Percentiles rank a stretch among this genome's conserved stretches.
Evolutionary conservation across 2,329 filamentous ascomycete genomes (phyloP).

Genomic region (Aureobasidium zeae): DNA sequence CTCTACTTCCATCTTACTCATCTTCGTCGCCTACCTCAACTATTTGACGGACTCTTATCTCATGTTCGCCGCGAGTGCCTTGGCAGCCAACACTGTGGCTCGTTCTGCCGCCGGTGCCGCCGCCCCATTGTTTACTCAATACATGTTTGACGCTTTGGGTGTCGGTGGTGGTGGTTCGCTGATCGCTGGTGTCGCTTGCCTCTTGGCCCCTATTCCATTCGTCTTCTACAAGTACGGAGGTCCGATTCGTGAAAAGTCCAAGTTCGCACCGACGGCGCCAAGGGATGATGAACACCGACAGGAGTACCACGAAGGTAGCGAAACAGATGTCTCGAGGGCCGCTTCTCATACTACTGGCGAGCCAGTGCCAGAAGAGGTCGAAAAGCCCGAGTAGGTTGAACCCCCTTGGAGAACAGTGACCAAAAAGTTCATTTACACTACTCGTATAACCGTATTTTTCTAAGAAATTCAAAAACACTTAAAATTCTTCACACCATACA

Average conservation of each 20-base stretch:
- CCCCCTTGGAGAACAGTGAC: too few relatives aligned
- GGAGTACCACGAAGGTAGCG: constrained; percentile 2
- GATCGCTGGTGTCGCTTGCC: constrained; percentile 37
- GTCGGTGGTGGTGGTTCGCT: constrained; percentile 30
- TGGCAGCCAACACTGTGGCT: constrained; percentile 26
- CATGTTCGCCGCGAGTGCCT: constrained; percentile 27
- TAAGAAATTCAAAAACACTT: too few relatives aligned
- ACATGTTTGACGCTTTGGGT: constrained; percentile 26
- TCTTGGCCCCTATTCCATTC: constrained; percentile 28
- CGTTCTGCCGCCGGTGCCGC: constrained; percentile 26
- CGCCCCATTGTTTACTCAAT: constrained; percentile 26
- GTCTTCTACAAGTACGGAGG: constrained; percentile 27
- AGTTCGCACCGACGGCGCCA: constrained; percentile 23
- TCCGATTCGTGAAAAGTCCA: constrained; percentile 20
- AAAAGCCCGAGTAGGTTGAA: too few relatives aligned
- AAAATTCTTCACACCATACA: too few relatives aligned
- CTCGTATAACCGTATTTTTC: too few relatives aligned
- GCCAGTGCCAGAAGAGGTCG: constrained; percentile 2
- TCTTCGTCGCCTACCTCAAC: constrained; percentile 47
- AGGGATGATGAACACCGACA: constrained; percentile 12
- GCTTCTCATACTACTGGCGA: constrained; percentile 1
- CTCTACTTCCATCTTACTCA: constrained; percentile 33
- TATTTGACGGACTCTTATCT: constrained; percentile 47
- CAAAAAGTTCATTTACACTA: too few relatives aligned
- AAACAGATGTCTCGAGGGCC: constrained; percentile 5